These are phyloP conservation scores for Effrenium voratum DNA, from an alignment of 73 alveolate genomes.

Conservation along the genomic window DNA sequence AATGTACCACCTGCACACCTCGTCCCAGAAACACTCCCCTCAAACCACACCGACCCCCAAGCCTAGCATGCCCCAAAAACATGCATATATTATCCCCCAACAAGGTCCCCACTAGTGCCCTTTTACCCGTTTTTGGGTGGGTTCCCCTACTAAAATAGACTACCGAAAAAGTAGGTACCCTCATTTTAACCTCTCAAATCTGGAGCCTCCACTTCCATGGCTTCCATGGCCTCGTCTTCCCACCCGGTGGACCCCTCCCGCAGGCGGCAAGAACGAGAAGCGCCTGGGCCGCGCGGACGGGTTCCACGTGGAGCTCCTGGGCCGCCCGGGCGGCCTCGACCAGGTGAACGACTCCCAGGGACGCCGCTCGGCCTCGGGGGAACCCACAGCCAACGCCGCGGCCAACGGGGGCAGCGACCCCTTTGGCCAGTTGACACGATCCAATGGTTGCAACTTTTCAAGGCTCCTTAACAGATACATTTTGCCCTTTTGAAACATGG, in stretches of 20 bases:
- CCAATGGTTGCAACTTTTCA: too few species aligned
- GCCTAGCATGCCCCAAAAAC: too few species aligned
- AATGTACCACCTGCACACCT: not conserved
- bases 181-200: not conserved
- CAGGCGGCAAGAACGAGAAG: slow-evolving; percentile 87
- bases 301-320: slow-evolving; percentile 72
- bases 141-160: too few species aligned
- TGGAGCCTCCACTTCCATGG: not conserved
- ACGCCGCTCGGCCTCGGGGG: not conserved
- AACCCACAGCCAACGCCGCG: too few species aligned
- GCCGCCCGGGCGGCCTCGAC: slow-evolving; percentile 74
- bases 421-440: too few species aligned
- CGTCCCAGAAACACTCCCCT: not conserved
- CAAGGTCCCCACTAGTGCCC: not conserved
- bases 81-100: not conserved
- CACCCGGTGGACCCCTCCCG: not conserved
- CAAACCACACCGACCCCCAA: not conserved
- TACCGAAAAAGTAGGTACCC: too few species aligned
- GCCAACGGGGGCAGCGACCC: too few species aligned
- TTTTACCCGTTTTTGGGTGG: too few species aligned
- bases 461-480: too few species aligned
- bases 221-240: not conserved
- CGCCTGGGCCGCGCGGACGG: slow-evolving; percentile 82
- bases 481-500: too few species aligned
- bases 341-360: slow-evolving; percentile 86